phyloP scores from a whole-genome alignment of 495 filamentous ascomycete genomes.

The Halenospora varia region DNA sequence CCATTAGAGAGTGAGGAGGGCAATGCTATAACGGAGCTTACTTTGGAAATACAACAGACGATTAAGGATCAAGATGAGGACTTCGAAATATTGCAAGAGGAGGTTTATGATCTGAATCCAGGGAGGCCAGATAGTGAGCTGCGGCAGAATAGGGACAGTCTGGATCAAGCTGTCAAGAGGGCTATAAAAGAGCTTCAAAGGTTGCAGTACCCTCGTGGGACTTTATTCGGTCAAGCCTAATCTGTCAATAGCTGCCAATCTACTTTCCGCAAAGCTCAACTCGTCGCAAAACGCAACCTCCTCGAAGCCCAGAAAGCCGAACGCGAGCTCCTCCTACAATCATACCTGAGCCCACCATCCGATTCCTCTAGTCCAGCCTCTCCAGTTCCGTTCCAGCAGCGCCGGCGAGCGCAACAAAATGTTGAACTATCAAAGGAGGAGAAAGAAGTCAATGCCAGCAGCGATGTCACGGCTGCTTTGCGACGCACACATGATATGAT shows the following conservation, averaged over 20 bases:
- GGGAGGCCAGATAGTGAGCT: slow-evolving; percentile 37
- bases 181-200: slow-evolving; percentile 32
- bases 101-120: slow-evolving; percentile 62
- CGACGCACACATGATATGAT: slow-evolving; percentile 82
- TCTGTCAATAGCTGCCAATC: slow-evolving; percentile 67
- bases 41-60: slow-evolving; percentile 73
- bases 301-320: slow-evolving; percentile 70
- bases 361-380: slow-evolving; percentile 24
- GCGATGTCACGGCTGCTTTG: slow-evolving; percentile 79
- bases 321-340: slow-evolving; percentile 72
- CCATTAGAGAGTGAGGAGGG: slow-evolving; percentile 46
- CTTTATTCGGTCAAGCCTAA: not conserved
- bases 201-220: too few species aligned
- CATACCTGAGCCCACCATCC: slow-evolving; percentile 37
- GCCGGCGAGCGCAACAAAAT: slow-evolving; percentile 31
- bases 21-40: slow-evolving; percentile 70
- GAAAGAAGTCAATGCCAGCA: slow-evolving; percentile 64
- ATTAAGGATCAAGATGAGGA: slow-evolving; percentile 85
- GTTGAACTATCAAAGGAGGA: slow-evolving; percentile 48
- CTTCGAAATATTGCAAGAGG: slow-evolving; percentile 74
- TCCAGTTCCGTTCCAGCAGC: slow-evolving; percentile 19
- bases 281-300: slow-evolving; percentile 74
- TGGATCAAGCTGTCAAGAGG: slow-evolving; percentile 31
- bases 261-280: slow-evolving; percentile 80
- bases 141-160: slow-evolving; percentile 16